phyloP scores from a whole-genome alignment of 306 rosid genomes.

The Prunus kanzakura region DNA sequence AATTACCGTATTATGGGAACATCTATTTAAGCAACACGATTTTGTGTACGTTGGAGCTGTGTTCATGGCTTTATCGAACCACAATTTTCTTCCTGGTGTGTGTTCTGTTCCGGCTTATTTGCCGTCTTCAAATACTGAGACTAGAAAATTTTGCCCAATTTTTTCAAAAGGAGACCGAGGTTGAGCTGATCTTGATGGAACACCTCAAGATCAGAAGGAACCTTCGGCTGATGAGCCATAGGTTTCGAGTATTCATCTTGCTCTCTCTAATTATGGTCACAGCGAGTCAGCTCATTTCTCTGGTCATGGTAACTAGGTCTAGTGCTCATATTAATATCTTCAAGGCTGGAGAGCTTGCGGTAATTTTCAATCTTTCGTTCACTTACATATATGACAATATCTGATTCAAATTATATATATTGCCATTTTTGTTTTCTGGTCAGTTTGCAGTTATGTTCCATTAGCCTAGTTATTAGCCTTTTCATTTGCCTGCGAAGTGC shows the following conservation, averaged over 20 bases:
- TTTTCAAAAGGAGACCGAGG: slow-evolving; percentile 65
- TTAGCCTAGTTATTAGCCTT: slow-evolving; percentile 72
- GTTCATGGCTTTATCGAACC: slow-evolving; percentile 80
- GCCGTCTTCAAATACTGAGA: slow-evolving; percentile 67
- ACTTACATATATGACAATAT: neutral
- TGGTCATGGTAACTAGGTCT: slow-evolving; percentile 50
- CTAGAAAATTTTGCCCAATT: slow-evolving; percentile 62
- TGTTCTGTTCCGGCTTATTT: slow-evolving; percentile 72
- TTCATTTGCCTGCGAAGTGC: slow-evolving; percentile 74
- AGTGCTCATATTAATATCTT: slow-evolving; percentile 56
- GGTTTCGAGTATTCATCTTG: slow-evolving; percentile 67
- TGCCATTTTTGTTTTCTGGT: neutral
- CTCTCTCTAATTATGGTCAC: slow-evolving; percentile 68
- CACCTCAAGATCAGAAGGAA: slow-evolving; percentile 64
- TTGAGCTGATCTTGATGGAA: slow-evolving; percentile 57
- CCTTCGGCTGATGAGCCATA: slow-evolving; percentile 68
- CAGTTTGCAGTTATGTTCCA: slow-evolving; percentile 70
- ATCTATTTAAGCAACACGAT: slow-evolving; percentile 45
- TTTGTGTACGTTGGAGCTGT: slow-evolving; percentile 55
- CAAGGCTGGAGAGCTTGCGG: slow-evolving; percentile 86
- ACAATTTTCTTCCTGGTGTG: slow-evolving; percentile 69
- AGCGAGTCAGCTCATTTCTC: slow-evolving; percentile 68
- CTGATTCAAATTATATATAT: too few relatives aligned
- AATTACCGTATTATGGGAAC: slow-evolving; percentile 66
- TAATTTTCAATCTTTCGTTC: slow-evolving; percentile 23